Conservation (phyloP, 306 rosid species). For the Cucumis hystrix region DNA sequence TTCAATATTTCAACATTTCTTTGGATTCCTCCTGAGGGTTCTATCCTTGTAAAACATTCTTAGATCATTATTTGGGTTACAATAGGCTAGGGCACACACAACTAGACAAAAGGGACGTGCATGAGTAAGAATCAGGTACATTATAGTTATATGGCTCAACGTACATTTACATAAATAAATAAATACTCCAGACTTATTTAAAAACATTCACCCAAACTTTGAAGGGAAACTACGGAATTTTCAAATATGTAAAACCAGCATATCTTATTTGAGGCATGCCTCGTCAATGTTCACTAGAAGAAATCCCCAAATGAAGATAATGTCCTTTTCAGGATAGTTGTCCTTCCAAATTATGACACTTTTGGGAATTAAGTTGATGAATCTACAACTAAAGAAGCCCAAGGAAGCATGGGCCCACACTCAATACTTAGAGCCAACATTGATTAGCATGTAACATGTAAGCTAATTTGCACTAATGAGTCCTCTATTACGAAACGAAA, state of each 20-base stretch:
- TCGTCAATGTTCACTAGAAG: background rate
- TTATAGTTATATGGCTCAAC: background rate
- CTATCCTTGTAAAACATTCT: background rate
- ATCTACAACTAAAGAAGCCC: background rate
- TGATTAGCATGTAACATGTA: background rate
- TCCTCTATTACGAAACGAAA: background rate
- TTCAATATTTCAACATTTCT: background rate
- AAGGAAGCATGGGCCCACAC: background rate
- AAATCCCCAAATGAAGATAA: background rate
- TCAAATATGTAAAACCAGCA: background rate
- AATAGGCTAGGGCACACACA: background rate
- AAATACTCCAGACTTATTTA: background rate
- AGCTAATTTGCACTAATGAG: background rate
- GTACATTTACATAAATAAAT: background rate
- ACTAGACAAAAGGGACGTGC: background rate
- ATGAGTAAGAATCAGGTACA: background rate
- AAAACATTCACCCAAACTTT: background rate
- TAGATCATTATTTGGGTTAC: background rate
- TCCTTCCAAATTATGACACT: background rate
- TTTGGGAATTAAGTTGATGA: background rate
- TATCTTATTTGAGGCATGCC: background rate
- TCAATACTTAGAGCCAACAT: background rate
- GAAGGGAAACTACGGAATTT: background rate
- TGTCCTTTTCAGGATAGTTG: background rate
- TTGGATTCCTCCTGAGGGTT: background rate